Base-by-base conservation (phyloP, 768 basidiomycete genomes). In the Ramaria sp. region DNA sequence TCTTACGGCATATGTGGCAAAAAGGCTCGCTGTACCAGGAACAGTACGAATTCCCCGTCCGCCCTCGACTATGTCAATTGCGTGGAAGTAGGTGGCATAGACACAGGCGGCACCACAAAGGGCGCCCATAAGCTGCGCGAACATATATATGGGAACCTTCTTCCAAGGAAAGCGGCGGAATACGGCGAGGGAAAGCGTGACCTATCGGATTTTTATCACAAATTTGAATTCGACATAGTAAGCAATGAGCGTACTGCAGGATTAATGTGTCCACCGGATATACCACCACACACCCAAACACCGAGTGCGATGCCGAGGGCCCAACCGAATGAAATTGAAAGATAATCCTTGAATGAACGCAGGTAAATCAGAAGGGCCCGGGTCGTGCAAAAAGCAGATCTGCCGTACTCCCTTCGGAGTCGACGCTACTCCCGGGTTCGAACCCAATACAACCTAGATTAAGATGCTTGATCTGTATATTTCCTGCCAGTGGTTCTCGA, bases 111-210 rank as follows among this genome's bases (percentile, higher is more conserved):
- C 78, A 17, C 83, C 86, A 46, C 76, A 72, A 34, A 84, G 62
- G 4, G 70, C 84, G 20, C 85, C 86, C 50, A 86, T 65, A 19
- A 83, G 57, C 65, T 88, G 86, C 0, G 82, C 77, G 50, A 80
- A 63, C 47, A 86, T 77, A 65, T 82, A 89, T 20, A 62, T 75
- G 0, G 89, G 89, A 0, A 89, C 89, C 66, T 91, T 91, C 61
- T 75, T 76, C 84, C 86, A 86, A 0, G 89, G 86, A 68, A 91
- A 90, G 47, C 75, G 76, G 60, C 88, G 80, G 67, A 82, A 81
- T 2, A 79, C 72, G 4, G 85, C 86, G 46, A 89, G 64, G 13
- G 81, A 75, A 51, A 91, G 68, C 17, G 89, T 91, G 24, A 90
- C 75, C 83, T 84, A 22, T 56, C 60, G 54, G 9, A 10, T 64